Base-by-base conservation (phyloP, 2,329 filamentous ascomycete genomes). In the Nannizzia gypsea region DNA sequence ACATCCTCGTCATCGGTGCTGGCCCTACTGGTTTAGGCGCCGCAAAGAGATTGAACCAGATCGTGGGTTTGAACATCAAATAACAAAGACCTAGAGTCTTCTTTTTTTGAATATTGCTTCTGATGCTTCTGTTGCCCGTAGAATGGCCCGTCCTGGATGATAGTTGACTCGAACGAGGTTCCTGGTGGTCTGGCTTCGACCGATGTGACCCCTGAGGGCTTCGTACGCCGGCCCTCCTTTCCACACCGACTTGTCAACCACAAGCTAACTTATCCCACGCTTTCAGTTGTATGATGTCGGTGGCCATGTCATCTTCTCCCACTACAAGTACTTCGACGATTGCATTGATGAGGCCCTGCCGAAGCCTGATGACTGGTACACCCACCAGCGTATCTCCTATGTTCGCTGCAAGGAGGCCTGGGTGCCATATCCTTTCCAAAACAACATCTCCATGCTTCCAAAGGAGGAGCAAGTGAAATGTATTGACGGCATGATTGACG, bases 251-350 rank as follows among this genome's bases (percentile, higher is more conserved):
- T 42, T 44, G 42, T 34, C 22, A n/a, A 40, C n/a, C 38, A 34
- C 24, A 9, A 34, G 26, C 48, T 54, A 54, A 40, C 63, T 57
- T 24, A 17, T 2, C n/a, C 20, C 1, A 48, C 22, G n/a, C 24
- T 22, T 61, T 22, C 71, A 96, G 92, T 84, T 99, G 70, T 99
- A 96, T 83, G 93, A 99, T 78, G 93, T 99, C 69, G 91, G 91
- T 74, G 91, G 91, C 69, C 91, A 96, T 78, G 91, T 96, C 78
- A 96, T 96, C 79, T 96, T 96, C 83, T 96, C 91, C 69, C 91
- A 96, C 84, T 99, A 99, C 87, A 96, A 96, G 81, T 99, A 99
- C 85, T 99, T 99, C 75, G 93, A 99, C 79, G 93, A 99, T 81
- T 95, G 89, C 80, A 87, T 99, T 73, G 84, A 97, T 75, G 93